Base-by-base conservation (phyloP, 2,329 filamentous ascomycete species). In the Alternaria gaisen region DNA sequence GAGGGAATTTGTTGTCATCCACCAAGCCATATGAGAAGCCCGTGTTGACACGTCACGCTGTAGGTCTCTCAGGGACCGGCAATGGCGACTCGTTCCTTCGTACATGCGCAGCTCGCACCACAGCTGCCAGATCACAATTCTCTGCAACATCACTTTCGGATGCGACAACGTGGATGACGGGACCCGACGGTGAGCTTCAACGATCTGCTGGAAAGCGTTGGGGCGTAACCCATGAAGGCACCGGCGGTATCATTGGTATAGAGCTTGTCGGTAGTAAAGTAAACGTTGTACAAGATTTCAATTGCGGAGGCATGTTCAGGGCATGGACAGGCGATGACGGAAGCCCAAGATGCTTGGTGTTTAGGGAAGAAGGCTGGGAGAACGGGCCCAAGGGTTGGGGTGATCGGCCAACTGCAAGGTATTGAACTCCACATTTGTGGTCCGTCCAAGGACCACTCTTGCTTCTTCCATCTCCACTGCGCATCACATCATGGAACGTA, bases 71-170 rank as follows among this genome's bases (percentile, higher is more conserved):
- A 0, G 91, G 92, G 0, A 94, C 93, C 0, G 94, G 93, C 0
- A 97, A 97, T 69, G 93, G 94, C 0, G 93, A 97, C 78, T 92
- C 91, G 0, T 97, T 97, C 76, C 83, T 97, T 16, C 88, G 92
- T 4, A 81, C 88, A 2, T 86, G 84, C 14, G 93, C 93, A 1
- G 87, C 86, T 0, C 87, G 91, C 32, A 94, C 91, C 0, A 88
- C 90, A 0, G 90, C 87, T 2, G 88, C 92, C 1, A 90, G 94
- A 66, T 88, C 90, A 18, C 85, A 90, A 12, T 95, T 91, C 79
- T 79, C 81, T 1, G 61, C 72, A 0, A 56, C 79, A 67, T 76
- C 88, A 0, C 82, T 91, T 0, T 77, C 85, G 2, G 73, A 82
- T 1, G 90, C 92, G 0, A 75, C 94, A 9, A 82, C 81, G 0